Base-by-base conservation (phyloP, 2,329 filamentous ascomycete species). In the Trichoderma sp. region DNA sequence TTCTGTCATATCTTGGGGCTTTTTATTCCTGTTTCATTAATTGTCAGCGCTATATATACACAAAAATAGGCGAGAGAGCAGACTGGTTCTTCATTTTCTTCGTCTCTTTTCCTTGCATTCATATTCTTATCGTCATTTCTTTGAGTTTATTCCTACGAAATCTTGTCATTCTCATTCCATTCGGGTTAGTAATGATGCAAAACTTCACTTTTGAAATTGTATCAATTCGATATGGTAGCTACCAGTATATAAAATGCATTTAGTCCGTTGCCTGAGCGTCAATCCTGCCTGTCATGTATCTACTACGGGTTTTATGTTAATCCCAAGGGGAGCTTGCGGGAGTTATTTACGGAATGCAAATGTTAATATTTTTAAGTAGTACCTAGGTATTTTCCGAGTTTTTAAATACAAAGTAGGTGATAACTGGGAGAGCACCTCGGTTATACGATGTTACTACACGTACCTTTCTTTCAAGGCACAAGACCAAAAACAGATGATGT, bases 1-100 rank as follows among this genome's bases (percentile, higher is more conserved):
- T 27, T 24, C 24, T 49, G 47, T 10, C 13, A 21, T 24, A 49
- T 11, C 37, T 67, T 35, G 53, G 8, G 13, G 33, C 13, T 29
- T 47, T 58, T 21, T 29, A 19, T 61, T n/a, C 24, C 27, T 16
- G 16, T 40, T 7, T 40, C 33, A 16, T 47, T 47, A 43, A 59
- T 24, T 37, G 14, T 52, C 3, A 58, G 64, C 55, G 64, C 33
- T 24, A 43, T 14, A 35, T 19, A 43, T 2, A 43, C 16, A 43
- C 11, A 43, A n/a, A 43, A 56, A 33, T 49, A 67, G 58, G 64
- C 55, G 55, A 67, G 40, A 59, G 55, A 59, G 55, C 40, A 67
- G 40, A 59, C 64, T 52, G 62, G 62, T 58, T 56, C 52, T 14
- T 55, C 19, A 55, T 29, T 29, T 27, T 29, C 52, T 27, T 14